phyloP scores from a whole-genome alignment of 164 flowering plant species.

The Nymphaea colorata region DNA sequence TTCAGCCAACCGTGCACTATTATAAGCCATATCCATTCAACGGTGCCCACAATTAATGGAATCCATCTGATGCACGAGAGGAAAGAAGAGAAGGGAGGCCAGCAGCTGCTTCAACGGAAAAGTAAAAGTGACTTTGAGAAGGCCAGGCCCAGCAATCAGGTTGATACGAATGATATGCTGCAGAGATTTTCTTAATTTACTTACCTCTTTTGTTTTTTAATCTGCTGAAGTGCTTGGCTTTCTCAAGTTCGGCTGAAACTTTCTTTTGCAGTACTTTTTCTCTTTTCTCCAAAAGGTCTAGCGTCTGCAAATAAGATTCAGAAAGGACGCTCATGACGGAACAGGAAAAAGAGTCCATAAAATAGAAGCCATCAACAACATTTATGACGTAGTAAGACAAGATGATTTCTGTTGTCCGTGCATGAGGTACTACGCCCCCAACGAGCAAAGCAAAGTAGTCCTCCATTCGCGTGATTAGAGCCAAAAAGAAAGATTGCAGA shows the following conservation, averaged over 20 bases:
- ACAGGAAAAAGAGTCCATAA: background rate
- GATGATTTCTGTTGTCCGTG: background rate
- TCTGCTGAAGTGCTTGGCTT: slow-evolving; percentile 11
- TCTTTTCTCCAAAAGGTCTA: slow-evolving; percentile 12
- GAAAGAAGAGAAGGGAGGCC: background rate
- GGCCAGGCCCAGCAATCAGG: background rate
- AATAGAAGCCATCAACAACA: background rate
- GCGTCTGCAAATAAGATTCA: slow-evolving; percentile 4
- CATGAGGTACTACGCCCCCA: background rate
- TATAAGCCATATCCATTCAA: background rate
- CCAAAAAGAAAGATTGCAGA: background rate
- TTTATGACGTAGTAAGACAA: background rate
- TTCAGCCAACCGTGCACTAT: too few relatives aligned
- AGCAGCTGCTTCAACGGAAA: background rate
- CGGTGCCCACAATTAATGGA: background rate
- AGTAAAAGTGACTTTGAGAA: background rate
- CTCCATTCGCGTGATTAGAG: background rate
- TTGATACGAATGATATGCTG: background rate
- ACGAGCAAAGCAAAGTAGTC: background rate
- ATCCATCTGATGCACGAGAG: background rate
- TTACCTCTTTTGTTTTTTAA: slow-evolving; percentile 13
- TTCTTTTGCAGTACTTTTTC: slow-evolving; percentile 12
- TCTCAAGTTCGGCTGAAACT: slow-evolving; percentile 10
- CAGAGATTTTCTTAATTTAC: background rate
- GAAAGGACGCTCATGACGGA: background rate